Evolutionary conservation across 1,284 basidiomycete genomes (phyloP), one percentile per base, ranked within the genome.

Genomic region (Ganoderma multipileum): DNA sequence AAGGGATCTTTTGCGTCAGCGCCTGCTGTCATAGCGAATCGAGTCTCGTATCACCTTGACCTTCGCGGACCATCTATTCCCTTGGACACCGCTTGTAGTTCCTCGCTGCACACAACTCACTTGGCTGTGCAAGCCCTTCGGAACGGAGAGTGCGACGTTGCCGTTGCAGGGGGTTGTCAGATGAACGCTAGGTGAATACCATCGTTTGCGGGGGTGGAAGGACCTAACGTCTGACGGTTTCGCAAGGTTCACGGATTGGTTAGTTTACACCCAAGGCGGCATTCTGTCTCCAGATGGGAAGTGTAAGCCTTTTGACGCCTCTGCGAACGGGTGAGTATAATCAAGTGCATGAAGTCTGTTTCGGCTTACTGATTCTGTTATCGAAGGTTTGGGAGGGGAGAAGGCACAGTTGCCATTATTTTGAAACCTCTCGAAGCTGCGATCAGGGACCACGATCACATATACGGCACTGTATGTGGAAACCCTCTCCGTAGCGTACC

Each of bases 81-180:
- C 12, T 73, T 83, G 0, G 86, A 87, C 71, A 86, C 86, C 0
- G 86, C 84, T 3, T 87, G 86, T 70, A 85, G 83, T 62, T 86
- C 84, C 38, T 82, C 80, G 42, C 75, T 84, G 7, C 82, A 81
- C 8, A 84, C 83, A 5, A 79, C 83, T 50, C 85, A 87, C 71
- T 79, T 87, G 20, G 86, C 85, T 1, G 78, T 85, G 3, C 81
- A 82, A 50, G 81, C 83, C 1, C 75, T 87, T 3, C 75, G 74
- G 36, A 75, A 76, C 54, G 85, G 85, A 2, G 86, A 87, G 60
- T 81, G 85, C 58, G 82, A 85, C 30, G 80, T 83, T 20, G 86
- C 86, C 1, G 77, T 88, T 6, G 82, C 87, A 23, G 84, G 80
- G 12, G 84, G 83, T 44, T 80, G 78, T 67, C 84, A 85, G 69